These are phyloP conservation scores for Coniosporium apollinis DNA, from an alignment of 495 filamentous ascomycete species.

Conservation along the genomic window DNA sequence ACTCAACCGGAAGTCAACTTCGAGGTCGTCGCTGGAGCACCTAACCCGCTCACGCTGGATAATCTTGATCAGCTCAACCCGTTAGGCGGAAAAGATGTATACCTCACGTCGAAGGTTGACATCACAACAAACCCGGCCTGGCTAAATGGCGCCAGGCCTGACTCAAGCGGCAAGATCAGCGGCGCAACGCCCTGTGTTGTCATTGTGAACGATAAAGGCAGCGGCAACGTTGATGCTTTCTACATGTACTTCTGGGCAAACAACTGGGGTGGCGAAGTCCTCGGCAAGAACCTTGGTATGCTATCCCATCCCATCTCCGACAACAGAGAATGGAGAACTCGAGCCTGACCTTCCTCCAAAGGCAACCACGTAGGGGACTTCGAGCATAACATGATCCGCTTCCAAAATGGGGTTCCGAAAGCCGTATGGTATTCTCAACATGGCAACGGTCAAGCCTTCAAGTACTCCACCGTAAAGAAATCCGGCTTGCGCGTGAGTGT, in stretches of 20 bases:
- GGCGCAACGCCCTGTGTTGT: conserved; percentile 32
- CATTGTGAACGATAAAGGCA: conserved; percentile 39
- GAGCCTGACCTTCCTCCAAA: conserved; percentile 2
- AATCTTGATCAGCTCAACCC: conserved; percentile 39
- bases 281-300: conserved; percentile 27
- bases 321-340: conserved; percentile 38
- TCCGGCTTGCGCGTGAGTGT: conserved; percentile 22
- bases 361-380: conserved; percentile 9
- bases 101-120: conserved; percentile 41
- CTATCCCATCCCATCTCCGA: too few species aligned
- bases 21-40: conserved; percentile 24
- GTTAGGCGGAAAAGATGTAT: conserved; percentile 33
- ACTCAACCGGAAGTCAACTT: conserved; percentile 38
- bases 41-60: conserved; percentile 33
- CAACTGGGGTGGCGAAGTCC: conserved; percentile 27
- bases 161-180: conserved; percentile 30
- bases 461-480: conserved; percentile 37
- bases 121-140: conserved; percentile 35
- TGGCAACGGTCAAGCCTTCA: conserved; percentile 44
- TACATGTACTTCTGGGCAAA: conserved; percentile 57
- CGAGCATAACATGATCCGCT: conserved; percentile 56
- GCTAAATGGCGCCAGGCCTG: conserved; percentile 29
- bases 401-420: conserved; percentile 37
- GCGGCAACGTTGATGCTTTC: conserved; percentile 42
- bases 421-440: conserved; percentile 51